Evolutionary conservation across 164 flowering plant species (phyloP), one percentile per base, ranked within the genome.

Genomic region (Protea cynaroides): DNA sequence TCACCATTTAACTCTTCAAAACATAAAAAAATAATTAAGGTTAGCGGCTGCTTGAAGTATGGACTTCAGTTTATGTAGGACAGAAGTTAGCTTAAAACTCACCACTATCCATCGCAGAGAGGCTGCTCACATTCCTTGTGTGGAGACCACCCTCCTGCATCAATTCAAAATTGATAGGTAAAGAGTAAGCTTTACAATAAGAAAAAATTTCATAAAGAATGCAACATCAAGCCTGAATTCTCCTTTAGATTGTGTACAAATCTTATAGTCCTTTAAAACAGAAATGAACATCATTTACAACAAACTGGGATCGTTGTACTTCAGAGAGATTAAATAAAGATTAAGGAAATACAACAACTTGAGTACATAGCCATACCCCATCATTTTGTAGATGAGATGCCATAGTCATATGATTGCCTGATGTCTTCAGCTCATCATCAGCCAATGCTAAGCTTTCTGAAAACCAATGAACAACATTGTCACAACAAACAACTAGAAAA

Each of bases 101-200:
- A 91, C 97, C 97, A 74, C 86, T 86, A 63, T 91, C 99, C 44
- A 85, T 68, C 9, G 96, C 82, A 7, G 99, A 94, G 34, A 87
- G 79, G 67, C 65, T 90, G 69, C 96, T 94, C 44, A 85, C 23
- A 61, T 83, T 86, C 65, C 98, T 90, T 44, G 87, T 83, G 74
- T 93, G 98, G 62, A 85, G 25, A 59, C 89, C 90, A 62, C 44
- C 67, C 62, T 80, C 86, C 96, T 92, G 73, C 29, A 61, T 25
- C 58, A 69, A 51, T 57, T 71, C n/a, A 70, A 25, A 67, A 37
- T 37, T 50, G 22, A 9, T 66, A 11, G 8, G 34, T 5, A 72
- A 58, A 34, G 15, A 58, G 21, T 71, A 25, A 59, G 59, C 44
- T 47, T 47, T 24, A 13, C 23, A 63, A 62, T 9, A 24, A 55